Evolutionary conservation across 2,329 filamentous ascomycete species (phyloP), one percentile per base, ranked within the genome.

Genomic region (Colletotrichum eleusines): DNA sequence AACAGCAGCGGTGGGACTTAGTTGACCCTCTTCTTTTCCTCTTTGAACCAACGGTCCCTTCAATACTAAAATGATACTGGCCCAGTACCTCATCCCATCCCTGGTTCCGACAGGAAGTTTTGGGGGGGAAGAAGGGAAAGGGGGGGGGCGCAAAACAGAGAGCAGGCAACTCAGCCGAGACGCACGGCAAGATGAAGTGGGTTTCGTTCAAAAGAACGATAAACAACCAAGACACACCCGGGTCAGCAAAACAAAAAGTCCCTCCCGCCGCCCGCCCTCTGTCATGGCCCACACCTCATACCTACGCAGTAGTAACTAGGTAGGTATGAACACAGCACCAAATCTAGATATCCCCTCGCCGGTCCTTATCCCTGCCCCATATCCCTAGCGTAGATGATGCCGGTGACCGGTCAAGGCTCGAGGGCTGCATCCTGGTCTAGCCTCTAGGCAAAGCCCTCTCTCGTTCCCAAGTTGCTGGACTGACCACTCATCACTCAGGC

Each of bases 381-480:
- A 65, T 62, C 66, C 66, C 61, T 71, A 63, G 16, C 58, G 48
- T 33, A 53, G 51, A 68, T 59, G 68, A 62, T 63, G 68, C 58
- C 59, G 53, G 51, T 58, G 42, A 63, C 58, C 58, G 60, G 60
- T 63, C 48, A 63, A 63, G 28, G n/a, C 38, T 51, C 64, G 26
- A 68, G 53, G 58, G 38, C 38, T 31, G 23, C 20, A 71, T 71
- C 58, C 64, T 53, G 38, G 64, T 48, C 59, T 58, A 63, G 64
- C 40, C 46, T 59, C 51, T 59, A 54, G 64, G 64, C 64, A 59
- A 68, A 58, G 51, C 58, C 58, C 64, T 71, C 68, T 68, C 55
- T 68, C 51, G 57, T 71, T 71, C 68, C 68, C 68, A 68, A 71
- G 53, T 68, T 63, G 68, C 44, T 68, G 68, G 68, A 63, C 68